phyloP scores from a whole-genome alignment of 768 basidiomycete species.

The Termitomyces sp. region DNA sequence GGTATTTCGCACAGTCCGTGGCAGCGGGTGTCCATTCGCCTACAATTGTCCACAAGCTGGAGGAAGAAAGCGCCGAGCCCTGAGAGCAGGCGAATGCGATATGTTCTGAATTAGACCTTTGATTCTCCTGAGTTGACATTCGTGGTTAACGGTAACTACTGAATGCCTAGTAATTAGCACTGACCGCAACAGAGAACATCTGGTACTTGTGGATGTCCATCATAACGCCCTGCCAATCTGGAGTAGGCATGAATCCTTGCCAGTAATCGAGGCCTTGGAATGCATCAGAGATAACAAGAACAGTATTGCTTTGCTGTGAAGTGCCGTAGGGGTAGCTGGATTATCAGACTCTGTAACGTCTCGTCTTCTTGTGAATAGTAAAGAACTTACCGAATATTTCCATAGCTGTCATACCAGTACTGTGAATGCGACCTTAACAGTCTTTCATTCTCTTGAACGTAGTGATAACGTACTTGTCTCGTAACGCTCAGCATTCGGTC shows the following conservation, averaged over 20 bases:
- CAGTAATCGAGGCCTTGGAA: conserved; percentile 75
- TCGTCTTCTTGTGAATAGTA: neutral
- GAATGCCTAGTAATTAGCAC: conserved; percentile 13
- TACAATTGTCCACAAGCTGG: conserved; percentile 76
- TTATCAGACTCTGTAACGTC: conserved; percentile 1
- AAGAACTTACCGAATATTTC: conserved; percentile 56
- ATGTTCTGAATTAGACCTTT: conserved; percentile 47
- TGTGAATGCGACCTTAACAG: conserved; percentile 25
- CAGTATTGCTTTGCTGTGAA: conserved; percentile 51
- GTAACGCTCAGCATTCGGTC: conserved; percentile 44
- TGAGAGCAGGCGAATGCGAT: conserved; percentile 55
- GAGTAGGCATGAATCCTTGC: conserved; percentile 55
- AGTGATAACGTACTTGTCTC: conserved; percentile 29
- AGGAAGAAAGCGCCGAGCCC: conserved; percentile 40
- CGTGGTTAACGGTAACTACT: too few species aligned
- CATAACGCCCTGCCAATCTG: conserved; percentile 58
- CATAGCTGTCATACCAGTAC: conserved; percentile 75
- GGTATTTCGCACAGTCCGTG: conserved; percentile 76
- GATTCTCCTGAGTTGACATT: conserved; percentile 33
- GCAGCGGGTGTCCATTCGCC: conserved; percentile 85
- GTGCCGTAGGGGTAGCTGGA: conserved; percentile 31
- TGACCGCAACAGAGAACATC: conserved; percentile 59
- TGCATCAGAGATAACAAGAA: conserved; percentile 73
- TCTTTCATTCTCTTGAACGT: neutral
- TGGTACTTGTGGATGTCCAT: conserved; percentile 83